A percentile compares a stretch with the other conserved stretches of the same genome.
Evolutionary conservation across 2,329 filamentous ascomycete genomes (phyloP).

Genomic region (Stagonosporopsis vannaccii): DNA sequence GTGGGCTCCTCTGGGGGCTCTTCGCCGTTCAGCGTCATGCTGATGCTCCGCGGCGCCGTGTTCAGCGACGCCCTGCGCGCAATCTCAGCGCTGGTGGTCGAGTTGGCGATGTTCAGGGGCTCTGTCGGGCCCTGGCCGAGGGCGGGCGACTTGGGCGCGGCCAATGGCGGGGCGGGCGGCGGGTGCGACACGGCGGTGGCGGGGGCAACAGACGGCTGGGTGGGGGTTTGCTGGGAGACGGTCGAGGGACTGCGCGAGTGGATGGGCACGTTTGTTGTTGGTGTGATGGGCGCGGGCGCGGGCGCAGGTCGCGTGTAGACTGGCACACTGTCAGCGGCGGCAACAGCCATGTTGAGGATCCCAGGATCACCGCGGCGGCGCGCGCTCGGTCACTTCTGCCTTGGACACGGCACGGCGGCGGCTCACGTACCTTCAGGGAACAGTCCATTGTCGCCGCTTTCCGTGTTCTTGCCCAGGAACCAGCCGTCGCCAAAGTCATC

Average conservation of each 20-base stretch:
- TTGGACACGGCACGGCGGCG: neutral
- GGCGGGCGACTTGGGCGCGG: constrained; percentile 20
- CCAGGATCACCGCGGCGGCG: too few species aligned
- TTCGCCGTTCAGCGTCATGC: constrained; percentile 46
- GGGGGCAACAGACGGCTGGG: constrained; percentile 17
- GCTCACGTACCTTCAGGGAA: constrained; percentile 76
- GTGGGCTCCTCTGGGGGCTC: constrained; percentile 49
- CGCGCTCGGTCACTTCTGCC: too few species aligned
- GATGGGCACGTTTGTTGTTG: constrained; percentile 35
- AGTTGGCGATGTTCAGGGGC: constrained; percentile 39
- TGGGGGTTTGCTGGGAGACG: constrained; percentile 23
- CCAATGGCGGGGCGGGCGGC: constrained; percentile 17
- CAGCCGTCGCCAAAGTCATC: constrained; percentile 90
- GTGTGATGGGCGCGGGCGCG: constrained; percentile 43
- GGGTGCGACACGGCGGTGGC: constrained; percentile 26
- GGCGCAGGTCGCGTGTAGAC: constrained; percentile 69
- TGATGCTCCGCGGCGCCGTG: constrained; percentile 41
- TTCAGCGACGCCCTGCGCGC: constrained; percentile 35
- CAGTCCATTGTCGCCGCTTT: constrained; percentile 76
- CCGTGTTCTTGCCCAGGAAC: constrained; percentile 78
- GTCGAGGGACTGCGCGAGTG: constrained; percentile 43
- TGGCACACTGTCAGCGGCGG: constrained; percentile 36
- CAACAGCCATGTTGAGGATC: neutral
- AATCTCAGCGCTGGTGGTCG: constrained; percentile 22
- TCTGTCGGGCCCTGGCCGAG: constrained; percentile 31